Conservation (phyloP, 495 filamentous ascomycete genomes). For the Penicillium antarcticum region DNA sequence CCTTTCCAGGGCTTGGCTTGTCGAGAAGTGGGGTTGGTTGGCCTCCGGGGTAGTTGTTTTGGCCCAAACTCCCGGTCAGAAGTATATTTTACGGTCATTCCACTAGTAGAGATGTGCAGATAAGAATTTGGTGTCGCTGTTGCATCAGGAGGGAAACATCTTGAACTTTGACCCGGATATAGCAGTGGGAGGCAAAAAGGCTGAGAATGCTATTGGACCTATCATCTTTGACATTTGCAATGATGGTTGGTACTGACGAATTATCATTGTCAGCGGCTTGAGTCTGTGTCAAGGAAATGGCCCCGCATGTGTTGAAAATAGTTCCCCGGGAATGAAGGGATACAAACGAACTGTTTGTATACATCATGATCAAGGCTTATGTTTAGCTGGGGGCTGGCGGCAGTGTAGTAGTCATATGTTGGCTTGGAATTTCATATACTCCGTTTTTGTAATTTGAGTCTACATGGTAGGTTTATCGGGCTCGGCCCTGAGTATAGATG, state of each 20-base stretch:
- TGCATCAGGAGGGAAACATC: conserved; percentile 4
- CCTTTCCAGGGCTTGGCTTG: neutral
- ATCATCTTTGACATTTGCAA: neutral
- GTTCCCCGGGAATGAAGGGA: conserved; percentile 5
- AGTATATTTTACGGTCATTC: neutral
- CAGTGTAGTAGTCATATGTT: neutral
- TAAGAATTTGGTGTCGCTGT: neutral
- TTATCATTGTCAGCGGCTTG: neutral
- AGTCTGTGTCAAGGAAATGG: neutral
- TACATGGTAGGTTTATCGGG: too few species aligned
- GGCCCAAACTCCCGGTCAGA: neutral
- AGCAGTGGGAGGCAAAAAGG: neutral
- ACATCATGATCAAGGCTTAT: neutral
- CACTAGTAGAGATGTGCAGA: neutral
- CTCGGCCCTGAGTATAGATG: neutral
- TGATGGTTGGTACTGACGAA: neutral
- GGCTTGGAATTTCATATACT: neutral
- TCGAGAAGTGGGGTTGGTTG: neutral
- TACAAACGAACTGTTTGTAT: neutral
- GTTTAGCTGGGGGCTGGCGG: neutral
- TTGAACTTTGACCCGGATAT: neutral
- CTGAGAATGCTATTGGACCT: neutral
- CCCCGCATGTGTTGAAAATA: neutral
- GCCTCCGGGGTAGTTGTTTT: neutral
- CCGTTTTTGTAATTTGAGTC: too few species aligned